Conservation (phyloP, 495 filamentous ascomycete species). For the Pyrenula aspistea region DNA sequence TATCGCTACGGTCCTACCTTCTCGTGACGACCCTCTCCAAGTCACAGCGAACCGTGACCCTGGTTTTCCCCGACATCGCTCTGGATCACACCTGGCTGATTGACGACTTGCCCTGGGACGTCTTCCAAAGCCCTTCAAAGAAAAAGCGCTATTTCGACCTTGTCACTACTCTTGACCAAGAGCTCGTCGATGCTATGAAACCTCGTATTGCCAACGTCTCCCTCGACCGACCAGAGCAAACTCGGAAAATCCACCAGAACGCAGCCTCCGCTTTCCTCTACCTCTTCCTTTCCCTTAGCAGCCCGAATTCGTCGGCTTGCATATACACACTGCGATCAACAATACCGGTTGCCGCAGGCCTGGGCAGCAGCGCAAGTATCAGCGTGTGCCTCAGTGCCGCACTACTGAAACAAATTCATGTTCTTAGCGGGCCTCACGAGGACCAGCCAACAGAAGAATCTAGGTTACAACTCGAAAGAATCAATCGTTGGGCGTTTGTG, state of each 20-base stretch:
- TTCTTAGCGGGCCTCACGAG: constrained; percentile 75
- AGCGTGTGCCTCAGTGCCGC: constrained; percentile 81
- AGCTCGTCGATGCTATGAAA: constrained; percentile 64
- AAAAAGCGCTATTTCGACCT: constrained; percentile 88
- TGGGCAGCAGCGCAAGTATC: constrained; percentile 89
- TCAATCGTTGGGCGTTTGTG: constrained; percentile 96
- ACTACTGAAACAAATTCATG: constrained; percentile 75
- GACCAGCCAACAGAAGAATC: constrained; percentile 78
- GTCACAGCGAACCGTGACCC: constrained; percentile 68
- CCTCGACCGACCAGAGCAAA: constrained; percentile 42
- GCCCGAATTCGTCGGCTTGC: constrained; percentile 60
- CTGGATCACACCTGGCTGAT: constrained; percentile 88
- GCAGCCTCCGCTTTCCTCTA: constrained; percentile 84
- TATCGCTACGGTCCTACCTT: constrained; percentile 90
- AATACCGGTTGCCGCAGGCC: constrained; percentile 81
- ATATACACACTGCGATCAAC: constrained; percentile 89
- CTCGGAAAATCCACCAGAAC: constrained; percentile 66
- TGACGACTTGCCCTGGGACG: constrained; percentile 71
- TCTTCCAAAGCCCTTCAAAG: constrained; percentile 67
- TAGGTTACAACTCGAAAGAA: constrained; percentile 74
- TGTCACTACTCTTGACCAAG: constrained; percentile 71
- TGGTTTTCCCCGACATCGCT: constrained; percentile 78
- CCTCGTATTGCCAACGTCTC: constrained; percentile 65
- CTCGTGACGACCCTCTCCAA: constrained; percentile 85
- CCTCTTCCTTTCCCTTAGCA: constrained; percentile 79